Evolutionary conservation across 1,139 yeast species (phyloP).

Genomic region (Zhuliangozyma parablackwelliae): DNA sequence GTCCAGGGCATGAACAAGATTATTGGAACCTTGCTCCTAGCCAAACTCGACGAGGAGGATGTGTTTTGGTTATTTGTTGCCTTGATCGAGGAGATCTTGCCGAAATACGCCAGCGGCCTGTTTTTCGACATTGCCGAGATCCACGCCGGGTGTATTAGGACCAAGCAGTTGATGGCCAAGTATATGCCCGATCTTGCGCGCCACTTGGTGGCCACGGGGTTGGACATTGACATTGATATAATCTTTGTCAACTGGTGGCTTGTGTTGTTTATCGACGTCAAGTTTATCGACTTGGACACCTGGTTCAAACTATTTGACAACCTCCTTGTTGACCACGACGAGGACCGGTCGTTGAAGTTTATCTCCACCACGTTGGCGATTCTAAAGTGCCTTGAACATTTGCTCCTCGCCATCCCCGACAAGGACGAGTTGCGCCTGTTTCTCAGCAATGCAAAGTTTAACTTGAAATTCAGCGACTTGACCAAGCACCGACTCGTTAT

Average conservation of each 20-base stretch:
- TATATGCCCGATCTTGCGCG: constrained; percentile 33
- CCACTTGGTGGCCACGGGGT: constrained; percentile 24
- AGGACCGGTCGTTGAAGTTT: constrained; percentile 4
- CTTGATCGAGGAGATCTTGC: constrained; percentile 49
- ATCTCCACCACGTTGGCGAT: constrained; percentile 9
- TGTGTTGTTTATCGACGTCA: constrained; percentile 45
- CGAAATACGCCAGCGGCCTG: constrained; percentile 21
- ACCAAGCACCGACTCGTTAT: constrained; percentile 6
- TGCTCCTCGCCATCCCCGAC: constrained; percentile 2
- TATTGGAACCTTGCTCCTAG: constrained; percentile 47
- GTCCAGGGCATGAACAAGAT: constrained; percentile 65
- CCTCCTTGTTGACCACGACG: constrained; percentile 20
- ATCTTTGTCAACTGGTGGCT: constrained; percentile 60
- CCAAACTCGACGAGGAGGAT: constrained; percentile 41
- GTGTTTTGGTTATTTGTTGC: constrained; percentile 56
- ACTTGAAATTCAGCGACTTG: constrained; percentile 8
- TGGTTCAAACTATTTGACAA: constrained; percentile 53
- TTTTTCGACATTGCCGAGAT: constrained; percentile 27
- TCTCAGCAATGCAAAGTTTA: constrained; percentile 4
- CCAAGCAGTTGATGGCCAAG: constrained; percentile 17
- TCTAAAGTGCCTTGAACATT: constrained; percentile 6
- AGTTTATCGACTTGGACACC: constrained; percentile 48
- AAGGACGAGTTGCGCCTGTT: constrained; percentile 7
- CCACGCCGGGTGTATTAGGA: constrained; percentile 11
- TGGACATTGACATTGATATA: constrained; percentile 46